Evolutionary conservation across 2,329 filamentous ascomycete genomes (phyloP), one percentile per base, ranked within the genome.

Genomic region (Microsporum audouinii): DNA sequence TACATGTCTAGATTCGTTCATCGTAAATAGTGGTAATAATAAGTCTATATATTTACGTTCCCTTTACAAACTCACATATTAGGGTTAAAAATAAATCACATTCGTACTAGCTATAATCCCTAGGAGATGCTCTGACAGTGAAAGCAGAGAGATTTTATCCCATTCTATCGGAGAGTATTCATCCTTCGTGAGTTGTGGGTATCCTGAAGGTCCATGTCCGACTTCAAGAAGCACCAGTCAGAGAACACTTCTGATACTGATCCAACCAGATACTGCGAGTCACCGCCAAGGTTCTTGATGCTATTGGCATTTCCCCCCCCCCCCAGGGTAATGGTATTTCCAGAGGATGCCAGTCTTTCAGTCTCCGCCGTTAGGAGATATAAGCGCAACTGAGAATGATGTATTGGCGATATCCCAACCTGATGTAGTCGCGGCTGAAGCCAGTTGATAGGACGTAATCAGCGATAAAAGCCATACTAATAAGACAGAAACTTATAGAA

Each of bases 261-360:
- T 0, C 75, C 77, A 36, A 78, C 71, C 2, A 77, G 67, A 45
- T 77, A 78, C 64, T 78, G 75, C 0, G 74, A 75, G 60, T 75
- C 66, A 0, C 70, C 67, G 23, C 71, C 63, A 0, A 76, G 43
- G 0, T 66, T 6, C 31, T 68, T 66, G 0, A 74, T 74, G 23
- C 74, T 75, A n/a, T 70, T 67, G 4, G 67, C 64, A 31, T 76
- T 77, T 59, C n/a, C n/a, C n/a, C n/a, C n/a, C 65, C 1, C 67
- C 59, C 2, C 71, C 70, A 1, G 74, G 68, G 56, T 78, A 74
- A 51, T 78, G 76, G 56, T 75, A 76, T 59, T 78, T 73, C 75
- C 75, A 79, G 5, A 77, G 31, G 1, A 72, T 71, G 1, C 67
- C 61, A 14, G 51, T 36, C 5, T 17, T 55, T 23, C 12, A 34